These are phyloP conservation scores for Fraxinus excelsior DNA, from an alignment of 257 asterid species.

Conservation along the genomic window DNA sequence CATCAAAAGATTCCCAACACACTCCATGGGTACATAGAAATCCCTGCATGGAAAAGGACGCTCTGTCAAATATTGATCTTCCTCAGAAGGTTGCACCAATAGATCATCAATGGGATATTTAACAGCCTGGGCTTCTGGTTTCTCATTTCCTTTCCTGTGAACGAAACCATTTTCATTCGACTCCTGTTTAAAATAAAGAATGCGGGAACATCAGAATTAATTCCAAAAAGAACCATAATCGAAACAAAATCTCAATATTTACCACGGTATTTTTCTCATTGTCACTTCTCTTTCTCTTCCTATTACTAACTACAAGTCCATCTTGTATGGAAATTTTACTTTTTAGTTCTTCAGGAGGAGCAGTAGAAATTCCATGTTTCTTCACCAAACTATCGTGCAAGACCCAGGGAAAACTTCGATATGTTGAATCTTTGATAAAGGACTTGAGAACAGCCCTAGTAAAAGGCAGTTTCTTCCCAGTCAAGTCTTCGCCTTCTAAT, in stretches of 20 bases:
- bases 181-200: conserved; percentile 39
- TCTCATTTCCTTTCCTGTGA: conserved; percentile 29
- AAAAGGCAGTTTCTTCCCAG: conserved; percentile 64
- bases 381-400: conserved; percentile 77
- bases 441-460: conserved; percentile 76
- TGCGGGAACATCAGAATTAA: conserved; percentile 20
- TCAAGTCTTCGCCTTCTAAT: conserved; percentile 62
- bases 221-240: conserved; percentile 18
- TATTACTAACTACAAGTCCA: conserved; percentile 64
- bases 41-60: conserved; percentile 72
- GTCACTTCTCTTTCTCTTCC: conserved; percentile 77
- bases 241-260: conserved; percentile 26
- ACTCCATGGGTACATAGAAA: conserved; percentile 71
- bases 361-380: conserved; percentile 70
- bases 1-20: conserved; percentile 87
- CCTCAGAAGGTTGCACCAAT: conserved; percentile 64
- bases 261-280: conserved; percentile 54
- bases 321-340: conserved; percentile 48
- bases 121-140: conserved; percentile 41
- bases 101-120: conserved; percentile 89
- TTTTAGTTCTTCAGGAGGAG: conserved; percentile 65
- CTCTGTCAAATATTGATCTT: conserved; percentile 57
- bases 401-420: conserved; percentile 82
- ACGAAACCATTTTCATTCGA: conserved; percentile 31
- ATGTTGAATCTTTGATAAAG: conserved; percentile 91